Percentiles rank a stretch among this genome's conserved stretches.
phyloP scores from a whole-genome alignment of 2,329 filamentous ascomycete genomes.

The Cladobotryum mycophilum region DNA sequence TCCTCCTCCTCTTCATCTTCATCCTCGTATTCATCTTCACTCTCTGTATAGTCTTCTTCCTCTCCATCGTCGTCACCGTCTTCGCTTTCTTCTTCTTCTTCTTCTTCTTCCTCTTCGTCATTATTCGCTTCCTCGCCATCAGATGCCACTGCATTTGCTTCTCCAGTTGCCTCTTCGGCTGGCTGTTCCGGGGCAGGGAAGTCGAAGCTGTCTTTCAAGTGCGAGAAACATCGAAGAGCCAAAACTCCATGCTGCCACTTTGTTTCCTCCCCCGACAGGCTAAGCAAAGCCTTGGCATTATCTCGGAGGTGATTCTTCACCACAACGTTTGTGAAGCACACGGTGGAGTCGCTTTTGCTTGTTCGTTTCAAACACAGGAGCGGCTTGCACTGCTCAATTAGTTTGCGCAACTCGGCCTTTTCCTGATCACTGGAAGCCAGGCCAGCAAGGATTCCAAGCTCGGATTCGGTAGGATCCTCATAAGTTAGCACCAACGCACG shows the following conservation, averaged over 20 bases:
- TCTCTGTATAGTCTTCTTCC: conserved; percentile 2
- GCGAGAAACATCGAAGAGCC: conserved; percentile 31
- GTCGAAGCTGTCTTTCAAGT: conserved; percentile 29
- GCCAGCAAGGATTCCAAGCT: conserved; percentile 32
- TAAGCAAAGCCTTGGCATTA: conserved; percentile 27
- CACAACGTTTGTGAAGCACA: conserved; percentile 22
- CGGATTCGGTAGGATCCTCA: conserved; percentile 33
- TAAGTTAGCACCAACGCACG: conserved; percentile 35
- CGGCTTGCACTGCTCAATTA: conserved; percentile 34
- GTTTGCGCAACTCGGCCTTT: conserved; percentile 25
- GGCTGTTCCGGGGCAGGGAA: conserved; percentile 14
- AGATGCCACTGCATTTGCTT: conserved; percentile 6
- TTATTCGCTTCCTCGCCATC: conserved; percentile 11
- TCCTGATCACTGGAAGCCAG: conserved; percentile 25
- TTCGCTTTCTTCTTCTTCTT: conserved; percentile 2
- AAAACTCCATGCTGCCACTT: conserved; percentile 38
- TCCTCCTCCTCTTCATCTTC: conserved; percentile 19
- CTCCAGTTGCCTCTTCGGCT: not conserved
- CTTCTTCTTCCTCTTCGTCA: conserved; percentile 13
- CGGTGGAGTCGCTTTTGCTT: not conserved
- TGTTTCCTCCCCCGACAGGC: conserved; percentile 31
- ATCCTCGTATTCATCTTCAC: conserved; percentile 14
- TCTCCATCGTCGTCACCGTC: conserved; percentile 1
- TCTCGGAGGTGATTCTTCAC: conserved; percentile 35
- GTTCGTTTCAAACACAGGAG: conserved; percentile 20